These are phyloP conservation scores for Colletotrichum cereale DNA, from an alignment of 2,329 filamentous ascomycete genomes.

Conservation along the genomic window DNA sequence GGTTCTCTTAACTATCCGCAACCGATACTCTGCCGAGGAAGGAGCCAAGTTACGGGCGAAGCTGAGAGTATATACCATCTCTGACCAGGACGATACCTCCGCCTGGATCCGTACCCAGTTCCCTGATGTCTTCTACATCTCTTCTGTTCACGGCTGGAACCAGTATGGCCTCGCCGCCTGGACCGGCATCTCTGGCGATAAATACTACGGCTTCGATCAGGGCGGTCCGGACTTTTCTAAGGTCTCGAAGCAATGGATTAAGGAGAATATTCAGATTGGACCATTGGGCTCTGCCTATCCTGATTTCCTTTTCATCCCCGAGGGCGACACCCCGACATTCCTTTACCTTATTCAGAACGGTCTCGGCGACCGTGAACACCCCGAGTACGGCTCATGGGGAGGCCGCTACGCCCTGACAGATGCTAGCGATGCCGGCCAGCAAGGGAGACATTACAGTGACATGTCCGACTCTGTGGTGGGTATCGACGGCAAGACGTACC, in stretches of 20 bases:
- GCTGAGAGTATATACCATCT: slow-evolving; percentile 67
- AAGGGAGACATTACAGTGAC: slow-evolving; percentile 47
- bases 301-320: slow-evolving; percentile 63
- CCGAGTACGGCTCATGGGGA: slow-evolving; percentile 63
- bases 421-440: slow-evolving; percentile 42
- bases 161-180: slow-evolving; percentile 67
- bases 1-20: slow-evolving; percentile 57
- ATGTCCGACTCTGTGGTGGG: slow-evolving; percentile 46
- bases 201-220: slow-evolving; percentile 55
- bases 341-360: slow-evolving; percentile 63
- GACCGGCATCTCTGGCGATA: slow-evolving; percentile 61
- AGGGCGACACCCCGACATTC: slow-evolving; percentile 66
- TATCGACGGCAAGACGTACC: slow-evolving; percentile 46
- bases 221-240: slow-evolving; percentile 61
- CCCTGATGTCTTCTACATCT: slow-evolving; percentile 68
- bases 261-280: slow-evolving; percentile 64
- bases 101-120: slow-evolving; percentile 67
- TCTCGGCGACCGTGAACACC: slow-evolving; percentile 58
- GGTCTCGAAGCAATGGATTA: slow-evolving; percentile 64
- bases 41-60: slow-evolving; percentile 53
- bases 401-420: slow-evolving; percentile 57
- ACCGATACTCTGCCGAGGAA: slow-evolving; percentile 44
- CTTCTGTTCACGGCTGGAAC: slow-evolving; percentile 67
- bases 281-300: slow-evolving; percentile 59
- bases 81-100: slow-evolving; percentile 70